Evolutionary conservation across 2,329 filamentous ascomycete species (phyloP).

Genomic region (Davidsoniella virescens): DNA sequence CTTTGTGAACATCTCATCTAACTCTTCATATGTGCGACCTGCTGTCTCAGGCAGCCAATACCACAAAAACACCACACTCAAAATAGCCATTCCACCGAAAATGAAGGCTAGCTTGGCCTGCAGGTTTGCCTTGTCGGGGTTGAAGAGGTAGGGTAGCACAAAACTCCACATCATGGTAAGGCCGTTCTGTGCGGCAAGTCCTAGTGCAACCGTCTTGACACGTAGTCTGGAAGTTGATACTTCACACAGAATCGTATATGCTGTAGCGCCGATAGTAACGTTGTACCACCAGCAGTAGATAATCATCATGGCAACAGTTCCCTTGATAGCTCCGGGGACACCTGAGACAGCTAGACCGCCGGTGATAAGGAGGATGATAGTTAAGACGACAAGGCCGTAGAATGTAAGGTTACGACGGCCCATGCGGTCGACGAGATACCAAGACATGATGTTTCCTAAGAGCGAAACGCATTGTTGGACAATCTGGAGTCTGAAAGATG

Average conservation of each 20-base stretch:
- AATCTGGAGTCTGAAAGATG: slow-evolving; percentile 25
- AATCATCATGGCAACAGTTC: slow-evolving; percentile 22
- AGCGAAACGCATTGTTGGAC: slow-evolving; percentile 16
- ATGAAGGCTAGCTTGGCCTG: slow-evolving; percentile 21
- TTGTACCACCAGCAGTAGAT: slow-evolving; percentile 19
- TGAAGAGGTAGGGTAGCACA: slow-evolving; percentile 15
- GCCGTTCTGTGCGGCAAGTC: slow-evolving; percentile 19
- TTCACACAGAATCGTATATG: slow-evolving; percentile 22
- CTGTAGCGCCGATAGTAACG: slow-evolving; percentile 23
- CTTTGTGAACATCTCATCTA: slow-evolving; percentile 14
- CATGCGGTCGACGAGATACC: slow-evolving; percentile 20
- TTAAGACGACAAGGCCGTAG: slow-evolving; percentile 20
- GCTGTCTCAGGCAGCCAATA: slow-evolving; percentile 11
- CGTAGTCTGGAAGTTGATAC: slow-evolving; percentile 21
- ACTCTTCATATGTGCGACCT: slow-evolving; percentile 7
- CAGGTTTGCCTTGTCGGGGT: slow-evolving; percentile 18
- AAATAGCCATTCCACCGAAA: slow-evolving; percentile 21
- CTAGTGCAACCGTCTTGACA: slow-evolving; percentile 24
- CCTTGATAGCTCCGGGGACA: slow-evolving; percentile 15
- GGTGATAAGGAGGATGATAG: slow-evolving; percentile 24
- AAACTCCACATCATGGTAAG: slow-evolving; percentile 13
- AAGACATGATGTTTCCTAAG: slow-evolving; percentile 20
- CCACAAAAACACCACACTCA: slow-evolving; percentile 15
- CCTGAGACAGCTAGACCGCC: slow-evolving; percentile 19
- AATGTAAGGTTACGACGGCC: slow-evolving; percentile 20